Evolutionary conservation across 2,329 filamentous ascomycete species (phyloP), one percentile per base, ranked within the genome.

Genomic region (Aspergillus amoenus): DNA sequence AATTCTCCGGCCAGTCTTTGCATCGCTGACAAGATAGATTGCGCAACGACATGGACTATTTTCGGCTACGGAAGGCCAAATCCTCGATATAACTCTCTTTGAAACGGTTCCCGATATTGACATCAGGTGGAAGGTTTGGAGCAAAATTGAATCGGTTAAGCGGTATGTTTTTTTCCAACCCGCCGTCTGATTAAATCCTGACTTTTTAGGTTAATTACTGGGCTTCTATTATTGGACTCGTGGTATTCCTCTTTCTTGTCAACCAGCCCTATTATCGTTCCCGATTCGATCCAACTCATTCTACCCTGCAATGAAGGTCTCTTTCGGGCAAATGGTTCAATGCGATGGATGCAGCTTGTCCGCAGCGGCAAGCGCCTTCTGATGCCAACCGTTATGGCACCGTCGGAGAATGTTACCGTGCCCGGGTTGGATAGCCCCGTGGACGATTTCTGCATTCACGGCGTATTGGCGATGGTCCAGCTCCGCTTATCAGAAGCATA

Each of bases 11-110:
- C 17, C 7, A 21, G 17, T 9, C 32, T 24, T n/a, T 42, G 18
- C 18, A 3, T 4, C 18, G 18, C 56, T 66, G 24, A 67, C 30
- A 13, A 8, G 12, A 45, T 37, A 73, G 71, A 73, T 76, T 47
- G 74, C 79, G 3, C 79, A 82, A 69, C 75, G 76, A 32, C 77
- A 82, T 63, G 80, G 80, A 0, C 68, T 83, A 1, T 82, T 83
- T 55, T 75, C 76, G 13, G 75, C 76, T 4, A 78, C 72, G 5
- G 80, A 82, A 60, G 73, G 76, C 9, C 73, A 76, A 56, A 66
- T 71, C 13, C 66, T 78, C 2, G 73, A 76, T 40, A 72, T 71
- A 57, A 68, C 68, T 17, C 64, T 81, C 3, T 75, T 81, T 21
- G 77, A 79, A 24, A 59, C 64, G 4, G 71, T 80, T 6, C 66